Evolutionary conservation across 352 stramenopile species (phyloP).

Genomic region (Thalassiosira ordinaria): DNA sequence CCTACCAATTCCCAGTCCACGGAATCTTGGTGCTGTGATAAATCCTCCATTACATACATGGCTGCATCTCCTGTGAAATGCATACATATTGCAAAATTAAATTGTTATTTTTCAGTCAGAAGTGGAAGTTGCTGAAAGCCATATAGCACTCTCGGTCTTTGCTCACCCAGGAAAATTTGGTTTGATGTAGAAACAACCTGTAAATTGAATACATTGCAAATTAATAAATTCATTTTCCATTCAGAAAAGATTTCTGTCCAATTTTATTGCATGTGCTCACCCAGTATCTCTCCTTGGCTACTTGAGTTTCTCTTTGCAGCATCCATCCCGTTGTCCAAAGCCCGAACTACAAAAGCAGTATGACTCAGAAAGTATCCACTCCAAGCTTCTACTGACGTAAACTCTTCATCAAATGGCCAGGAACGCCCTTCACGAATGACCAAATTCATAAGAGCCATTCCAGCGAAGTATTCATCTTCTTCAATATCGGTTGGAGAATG

Average conservation of each 20-base stretch:
- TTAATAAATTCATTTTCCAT: too few relatives aligned
- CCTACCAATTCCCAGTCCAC: constrained; percentile 65
- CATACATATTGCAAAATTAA: too few relatives aligned
- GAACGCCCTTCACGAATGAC: constrained; percentile 69
- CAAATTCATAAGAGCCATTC: constrained; percentile 71
- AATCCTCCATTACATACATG: constrained; percentile 85
- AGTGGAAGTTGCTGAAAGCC: too few relatives aligned
- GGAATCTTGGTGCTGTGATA: constrained; percentile 69
- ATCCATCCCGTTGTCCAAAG: constrained; percentile 56
- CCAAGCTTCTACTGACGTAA: constrained; percentile 65
- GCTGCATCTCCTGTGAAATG: constrained; percentile 59
- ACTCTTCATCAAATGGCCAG: constrained; percentile 78
- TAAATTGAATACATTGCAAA: too few relatives aligned
- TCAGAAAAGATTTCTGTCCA: too few relatives aligned
- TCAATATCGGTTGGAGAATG: constrained; percentile 31
- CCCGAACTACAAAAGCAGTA: constrained; percentile 77
- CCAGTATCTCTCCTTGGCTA: constrained; percentile 52
- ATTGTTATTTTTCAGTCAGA: too few relatives aligned
- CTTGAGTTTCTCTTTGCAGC: constrained; percentile 31
- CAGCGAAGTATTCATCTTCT: constrained; percentile 55
- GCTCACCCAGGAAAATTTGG: constrained; percentile 78
- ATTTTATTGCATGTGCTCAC: too few relatives aligned
- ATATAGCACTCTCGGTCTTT: too few relatives aligned
- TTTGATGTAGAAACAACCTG: constrained; percentile 85
- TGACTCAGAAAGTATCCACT: constrained; percentile 81